Evolutionary conservation across 2,329 filamentous ascomycete genomes (phyloP), one percentile per base, ranked within the genome.

Genomic region (Trichoderma guizhouense): DNA sequence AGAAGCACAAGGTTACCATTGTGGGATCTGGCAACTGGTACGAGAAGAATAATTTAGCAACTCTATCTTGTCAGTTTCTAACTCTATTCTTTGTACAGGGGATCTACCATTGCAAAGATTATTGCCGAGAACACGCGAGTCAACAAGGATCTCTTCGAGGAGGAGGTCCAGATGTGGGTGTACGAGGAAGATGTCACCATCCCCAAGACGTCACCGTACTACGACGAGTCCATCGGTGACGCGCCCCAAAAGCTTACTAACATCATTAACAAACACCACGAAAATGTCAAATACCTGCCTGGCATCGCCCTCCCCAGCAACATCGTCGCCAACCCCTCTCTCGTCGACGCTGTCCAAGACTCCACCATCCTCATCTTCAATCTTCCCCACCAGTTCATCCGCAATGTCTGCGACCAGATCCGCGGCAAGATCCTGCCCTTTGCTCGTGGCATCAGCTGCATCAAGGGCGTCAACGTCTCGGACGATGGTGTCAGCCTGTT

Each of bases 241-340:
- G 86, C 89, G 74, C 89, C 92, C 3, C 93, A 96, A 81, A 97
- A 97, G 84, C 91, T 99, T 81, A 97, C 96, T 8, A 82, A 89
- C 66, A 83, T 99, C 77, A 97, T 99, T 89, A 99, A 99, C 86
- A 88, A 87, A 58, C 84, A 92, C 78, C 95, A 98, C 84, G 96
- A 99, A 85, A 99, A 99, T 83, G 88, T 97, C 84, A 99, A 98
- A 84, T 99, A 99, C 84, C 92, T 99, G 11, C 94, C 95, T n/a
- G 90, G 90, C 77, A 93, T 99, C 79, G 85, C 87, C 36, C 89
- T 99, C 2, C 96, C 96, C 5, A 78, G 86, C 73, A 99, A 99
- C 81, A 85, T 97, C 71, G 83, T 95, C 76, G 94, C 94, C 76
- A 96, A 96, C 81, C 92, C 94, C 21, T 93, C 93, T 32, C 85